Conservation (phyloP, 1,284 basidiomycete species). For the Coniophora puteana region DNA sequence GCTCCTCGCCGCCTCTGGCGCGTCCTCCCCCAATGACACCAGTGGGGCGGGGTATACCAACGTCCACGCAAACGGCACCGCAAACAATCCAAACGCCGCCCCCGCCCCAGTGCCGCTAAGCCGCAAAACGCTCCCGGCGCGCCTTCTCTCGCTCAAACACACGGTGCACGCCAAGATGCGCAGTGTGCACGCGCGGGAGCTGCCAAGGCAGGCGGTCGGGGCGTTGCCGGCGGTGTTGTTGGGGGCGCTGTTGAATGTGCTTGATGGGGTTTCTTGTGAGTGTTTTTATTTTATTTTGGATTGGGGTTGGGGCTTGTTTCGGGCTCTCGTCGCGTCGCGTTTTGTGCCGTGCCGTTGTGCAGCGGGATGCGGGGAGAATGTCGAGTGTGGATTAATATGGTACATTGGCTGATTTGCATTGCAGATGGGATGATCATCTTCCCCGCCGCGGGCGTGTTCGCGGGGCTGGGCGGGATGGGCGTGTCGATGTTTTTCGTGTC, state of each 20-base stretch:
- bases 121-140: not conserved
- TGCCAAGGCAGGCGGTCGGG: slow-evolving; percentile 35
- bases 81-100: not conserved
- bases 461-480: slow-evolving; percentile 82
- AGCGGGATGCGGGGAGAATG: not conserved
- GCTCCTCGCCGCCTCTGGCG: too few species aligned
- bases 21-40: too few species aligned
- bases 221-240: slow-evolving; percentile 83
- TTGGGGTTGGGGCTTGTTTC: too few species aligned
- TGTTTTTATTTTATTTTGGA: slow-evolving; percentile 16
- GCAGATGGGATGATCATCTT: slow-evolving; percentile 88
- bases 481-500: slow-evolving; percentile 95
- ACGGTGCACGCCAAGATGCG: slow-evolving; percentile 8
- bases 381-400: not conserved
- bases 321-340: not conserved
- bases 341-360: not conserved
- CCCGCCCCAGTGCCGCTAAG: not conserved
- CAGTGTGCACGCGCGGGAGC: slow-evolving; percentile 12
- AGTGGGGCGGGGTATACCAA: too few species aligned
- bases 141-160: not conserved
- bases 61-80: not conserved
- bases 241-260: slow-evolving; percentile 84
- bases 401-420: slow-evolving; percentile 2
- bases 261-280: slow-evolving; percentile 91
- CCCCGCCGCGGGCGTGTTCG: slow-evolving; percentile 79